phyloP scores from a whole-genome alignment of 164 flowering plant species.

The Macadamia tetraphylla region DNA sequence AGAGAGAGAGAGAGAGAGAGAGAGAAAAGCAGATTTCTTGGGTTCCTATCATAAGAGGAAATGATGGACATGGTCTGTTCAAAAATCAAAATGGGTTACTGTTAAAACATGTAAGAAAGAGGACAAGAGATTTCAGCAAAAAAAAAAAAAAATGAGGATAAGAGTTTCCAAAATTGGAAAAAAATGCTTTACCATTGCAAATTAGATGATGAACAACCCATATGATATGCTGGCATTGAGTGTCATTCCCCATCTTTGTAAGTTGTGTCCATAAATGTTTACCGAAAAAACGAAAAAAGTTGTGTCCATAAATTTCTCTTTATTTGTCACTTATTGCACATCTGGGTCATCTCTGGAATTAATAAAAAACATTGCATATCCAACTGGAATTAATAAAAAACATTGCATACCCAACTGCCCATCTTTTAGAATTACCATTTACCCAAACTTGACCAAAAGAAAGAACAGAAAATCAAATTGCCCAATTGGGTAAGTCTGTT shows the following conservation, averaged over 20 bases:
- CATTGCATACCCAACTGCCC: background rate
- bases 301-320: background rate
- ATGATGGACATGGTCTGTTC: slow-evolving; percentile 19
- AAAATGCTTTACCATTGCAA: background rate
- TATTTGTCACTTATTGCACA: too few species aligned
- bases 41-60: slow-evolving; percentile 21
- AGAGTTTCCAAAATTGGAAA: slow-evolving; percentile 8
- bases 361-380: background rate
- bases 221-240: slow-evolving; percentile 9
- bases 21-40: slow-evolving; percentile 8
- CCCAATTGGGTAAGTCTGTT: too few species aligned
- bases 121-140: background rate
- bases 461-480: too few species aligned
- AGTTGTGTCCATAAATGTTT: background rate
- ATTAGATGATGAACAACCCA: slow-evolving; percentile 16
- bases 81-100: slow-evolving; percentile 12
- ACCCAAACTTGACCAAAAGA: too few species aligned
- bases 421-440: too few species aligned
- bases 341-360: too few species aligned
- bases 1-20: background rate
- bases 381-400: background rate
- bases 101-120: background rate
- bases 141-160: background rate
- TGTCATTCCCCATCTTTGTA: background rate
- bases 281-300: too few species aligned